Base-by-base conservation (phyloP, 106 monocot genomes). In the Allium sativum region DNA sequence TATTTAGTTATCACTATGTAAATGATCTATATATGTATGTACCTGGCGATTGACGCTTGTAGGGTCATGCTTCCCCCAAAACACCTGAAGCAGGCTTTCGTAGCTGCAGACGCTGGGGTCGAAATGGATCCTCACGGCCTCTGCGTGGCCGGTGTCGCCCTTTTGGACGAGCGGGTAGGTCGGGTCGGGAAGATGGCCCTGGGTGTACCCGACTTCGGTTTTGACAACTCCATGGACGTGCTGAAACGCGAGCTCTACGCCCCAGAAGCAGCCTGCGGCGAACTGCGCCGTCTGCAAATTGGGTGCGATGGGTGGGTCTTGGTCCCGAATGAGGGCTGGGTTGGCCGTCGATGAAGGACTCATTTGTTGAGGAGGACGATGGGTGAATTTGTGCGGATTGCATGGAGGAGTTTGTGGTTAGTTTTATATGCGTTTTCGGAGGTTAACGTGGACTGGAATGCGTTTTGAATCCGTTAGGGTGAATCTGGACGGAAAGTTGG, bases 171-270 rank as follows among this genome's bases (percentile, higher is more conserved):
- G 74, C 13, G 16, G 3, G 72, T 94, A 94, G 55, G 76, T 78
- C 16, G 93, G 93, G 12, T 75, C 58, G 17, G 50, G 66, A 20
- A 77, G 16, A 51, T 72, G 64, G 45, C 93, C 93, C 77, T 94
- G 93, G 16, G 83, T 74, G 76, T 84, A 94, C 10, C 93, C 93
- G 22, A 83, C 89, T 81, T 94, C 93, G 44, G 93, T 86, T 74
- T 83, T 82, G 57, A 65, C 54, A 10, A 81, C 88, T 13, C 88
- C 84, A 6, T 78, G 55, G 7, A 84, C 81, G 48, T 84, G 74
- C 88, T 84, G 88, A 61, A 84, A 89, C 53, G 70, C 70, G 8
- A 89, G 75, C 73, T 84, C 83, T 41, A 78, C 78, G 6, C 88
- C 84, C 88, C 88, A 89, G 72, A 89, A 89, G 65, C 88, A 89